Evolutionary conservation across 179 eudicot genomes (phyloP), one percentile per base, ranked within the genome.

Genomic region (Patellifolia procumbens): DNA sequence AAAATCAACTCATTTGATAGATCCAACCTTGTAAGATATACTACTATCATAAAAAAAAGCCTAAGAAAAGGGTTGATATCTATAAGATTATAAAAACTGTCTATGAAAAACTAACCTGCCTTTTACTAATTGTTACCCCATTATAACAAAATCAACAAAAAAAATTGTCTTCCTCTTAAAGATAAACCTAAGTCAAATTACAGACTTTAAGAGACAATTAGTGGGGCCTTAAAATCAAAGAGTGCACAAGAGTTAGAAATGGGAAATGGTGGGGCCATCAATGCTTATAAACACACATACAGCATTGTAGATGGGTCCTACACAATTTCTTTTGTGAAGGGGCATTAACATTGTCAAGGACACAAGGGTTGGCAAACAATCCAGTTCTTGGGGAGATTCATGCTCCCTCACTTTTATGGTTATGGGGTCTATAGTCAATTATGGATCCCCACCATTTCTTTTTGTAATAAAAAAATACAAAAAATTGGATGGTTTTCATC

Each of bases 241-340:
- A 1, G 20, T 10, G 16, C 59, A 65, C 69, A 35, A 39, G 46
- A 3, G 11, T 67, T 20, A 24, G 0, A 65, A 26, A 62, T 13
- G 17, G n/a, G 35, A 39, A 52, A 24, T 63, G 64, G 49, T 17
- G 55, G 42, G 64, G 34, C 58, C 71, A 52, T 10, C 42, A 52
- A 34, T 75, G 63, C 42, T 28, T 68, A 52, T 56, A 58, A 63
- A 22, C 69, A 26, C 42, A 71, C 62, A 60, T 70, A 69, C 79
- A 77, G 26, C 68, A 46, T 69, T 70, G 28, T 59, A 58, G 4
- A 59, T 69, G 69, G 74, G 39, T 32, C 80, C 80, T 45, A 69
- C 70, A 15, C 4, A 7, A 10, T 67, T 67, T 67, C 2, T 67
- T 58, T 53, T 48, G 69, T 74, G 69, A 12, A 55, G 24, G 56